These are phyloP conservation scores for Backusella parvicylindrica DNA, from an alignment of 192 early-diverging fungal genomes.

Conservation along the genomic window DNA sequence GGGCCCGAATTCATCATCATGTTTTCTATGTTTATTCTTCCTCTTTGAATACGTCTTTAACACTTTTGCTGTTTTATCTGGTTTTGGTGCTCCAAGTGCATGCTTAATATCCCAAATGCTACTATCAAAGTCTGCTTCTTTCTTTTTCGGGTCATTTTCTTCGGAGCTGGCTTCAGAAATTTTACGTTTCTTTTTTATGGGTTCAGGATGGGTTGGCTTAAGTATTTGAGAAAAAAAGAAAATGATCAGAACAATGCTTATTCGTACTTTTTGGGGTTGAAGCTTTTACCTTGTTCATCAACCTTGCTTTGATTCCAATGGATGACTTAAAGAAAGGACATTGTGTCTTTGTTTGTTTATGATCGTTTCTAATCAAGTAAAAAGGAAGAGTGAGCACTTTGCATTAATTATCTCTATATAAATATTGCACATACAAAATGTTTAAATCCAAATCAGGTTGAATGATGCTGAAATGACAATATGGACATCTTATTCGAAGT, in stretches of 20 bases:
- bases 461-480: slow-evolving; percentile 5
- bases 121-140: neutral
- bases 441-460: neutral
- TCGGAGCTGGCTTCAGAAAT: neutral
- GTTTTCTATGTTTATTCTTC: neutral
- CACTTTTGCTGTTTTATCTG: neutral
- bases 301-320: neutral
- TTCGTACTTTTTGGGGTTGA: neutral
- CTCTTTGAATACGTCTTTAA: neutral
- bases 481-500: slow-evolving; percentile 6
- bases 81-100: neutral
- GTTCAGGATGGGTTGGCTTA: neutral
- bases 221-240: neutral
- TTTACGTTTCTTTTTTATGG: neutral
- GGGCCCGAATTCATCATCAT: neutral
- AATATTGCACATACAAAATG: neutral
- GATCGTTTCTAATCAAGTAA: neutral
- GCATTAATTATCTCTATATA: neutral
- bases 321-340: neutral
- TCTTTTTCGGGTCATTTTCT: neutral
- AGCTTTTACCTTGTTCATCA: neutral
- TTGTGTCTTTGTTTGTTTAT: neutral
- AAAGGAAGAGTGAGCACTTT: neutral
- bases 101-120: neutral
- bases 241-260: too few species aligned